Evolutionary conservation across 768 basidiomycete genomes (phyloP), one percentile per base, ranked within the genome.

Genomic region (Mycena haematopus): DNA sequence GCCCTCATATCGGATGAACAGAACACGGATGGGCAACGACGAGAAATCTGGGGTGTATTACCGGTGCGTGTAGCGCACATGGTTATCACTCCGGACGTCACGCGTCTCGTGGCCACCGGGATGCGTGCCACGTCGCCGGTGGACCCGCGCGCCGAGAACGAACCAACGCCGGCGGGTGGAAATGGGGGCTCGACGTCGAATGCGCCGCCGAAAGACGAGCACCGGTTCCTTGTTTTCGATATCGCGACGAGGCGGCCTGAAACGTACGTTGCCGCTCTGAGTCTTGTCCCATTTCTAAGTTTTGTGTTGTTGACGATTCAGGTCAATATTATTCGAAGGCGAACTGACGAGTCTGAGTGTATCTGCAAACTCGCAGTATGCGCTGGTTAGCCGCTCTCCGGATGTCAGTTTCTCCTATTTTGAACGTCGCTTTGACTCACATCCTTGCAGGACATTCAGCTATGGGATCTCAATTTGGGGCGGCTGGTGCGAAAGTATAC

Each of bases 281-380:
- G 17, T 56, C 36, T 52, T 25, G 0, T 29, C 24, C 25, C 11
- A 7, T 45, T 19, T 46, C 31, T 56, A 35, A 46, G 56, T 58
- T 60, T 50, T 54, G 31, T 21, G 59, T 62, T 72, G n/a, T n/a
- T n/a, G n/a, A n/a, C n/a, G 54, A 6, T 64, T 56, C 66, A 92
- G 90, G 70, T 86, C 87, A 42, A 82, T 87, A 61, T 81, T 80
- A 36, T 75, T 91, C 68, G 86, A 88, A 47, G 91, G 90, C 27
- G 95, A 96, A 72, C 79, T 95, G 46, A 95, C 94, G 29, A 95
- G 93, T 74, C 88, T 97, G 68, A 90, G 88, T 74, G 81, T 96
- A 36, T 93, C 95, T 17, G 80, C 84, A 56, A 90, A 98, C 76
- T 96, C 94, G 33, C 89, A 86, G 65, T 93, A 86, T 70, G 93